These are phyloP conservation scores for Populus hybrid DNA, from an alignment of 441 rosid species.

Conservation along the genomic window DNA sequence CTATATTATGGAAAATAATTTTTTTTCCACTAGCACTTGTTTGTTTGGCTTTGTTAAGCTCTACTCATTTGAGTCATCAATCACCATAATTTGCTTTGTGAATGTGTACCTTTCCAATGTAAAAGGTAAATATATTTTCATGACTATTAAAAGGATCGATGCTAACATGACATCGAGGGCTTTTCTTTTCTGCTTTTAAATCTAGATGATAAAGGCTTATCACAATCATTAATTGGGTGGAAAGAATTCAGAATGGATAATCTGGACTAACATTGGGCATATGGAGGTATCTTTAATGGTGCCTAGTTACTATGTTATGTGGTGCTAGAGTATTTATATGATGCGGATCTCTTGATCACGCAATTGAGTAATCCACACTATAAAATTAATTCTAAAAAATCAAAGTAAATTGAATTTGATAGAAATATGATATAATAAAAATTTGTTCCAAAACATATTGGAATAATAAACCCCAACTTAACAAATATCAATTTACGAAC, in stretches of 20 bases:
- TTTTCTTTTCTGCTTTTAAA: background rate
- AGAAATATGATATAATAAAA: rapidly evolving
- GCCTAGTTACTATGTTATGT: background rate
- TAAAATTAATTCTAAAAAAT: too few species aligned
- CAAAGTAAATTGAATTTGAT: too few species aligned
- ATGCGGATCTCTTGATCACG: too few species aligned
- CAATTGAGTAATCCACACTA: too few species aligned
- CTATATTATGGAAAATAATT: constrained; percentile 15
- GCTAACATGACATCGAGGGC: background rate
- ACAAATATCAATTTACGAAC: too few species aligned
- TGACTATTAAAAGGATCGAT: background rate
- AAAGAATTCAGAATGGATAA: background rate
- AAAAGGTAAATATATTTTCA: constrained; percentile 10
- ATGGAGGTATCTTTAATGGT: background rate
- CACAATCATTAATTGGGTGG: background rate
- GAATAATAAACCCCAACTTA: too few species aligned
- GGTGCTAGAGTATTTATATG: too few species aligned
- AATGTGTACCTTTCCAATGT: constrained; percentile 15
- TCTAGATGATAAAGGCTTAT: background rate
- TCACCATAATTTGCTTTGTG: constrained; percentile 11
- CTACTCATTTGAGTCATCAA: constrained; percentile 11
- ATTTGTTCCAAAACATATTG: rapidly evolving
- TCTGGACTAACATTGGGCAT: background rate
- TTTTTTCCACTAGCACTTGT: constrained; percentile 9
- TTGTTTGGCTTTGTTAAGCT: constrained; percentile 23